These are phyloP conservation scores for Brachypodium distachyon DNA, from an alignment of 202 grass and related monocot genomes.

Conservation along the genomic window DNA sequence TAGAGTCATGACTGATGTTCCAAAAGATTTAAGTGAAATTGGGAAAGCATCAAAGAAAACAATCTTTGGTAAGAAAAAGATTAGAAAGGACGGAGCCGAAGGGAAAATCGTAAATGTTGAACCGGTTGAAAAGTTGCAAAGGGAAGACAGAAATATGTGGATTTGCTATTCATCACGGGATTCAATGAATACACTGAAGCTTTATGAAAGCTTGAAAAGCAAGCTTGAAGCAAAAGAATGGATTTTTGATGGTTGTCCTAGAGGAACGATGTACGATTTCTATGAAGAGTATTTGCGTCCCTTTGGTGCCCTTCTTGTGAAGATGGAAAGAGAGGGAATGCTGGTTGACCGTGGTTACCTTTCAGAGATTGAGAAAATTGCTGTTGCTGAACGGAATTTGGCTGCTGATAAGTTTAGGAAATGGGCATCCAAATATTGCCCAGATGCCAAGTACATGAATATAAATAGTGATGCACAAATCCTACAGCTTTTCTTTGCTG, in stretches of 20 bases:
- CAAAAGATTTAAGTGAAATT: conserved; percentile 10
- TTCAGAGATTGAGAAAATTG: conserved; percentile 59
- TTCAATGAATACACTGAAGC: conserved; percentile 46
- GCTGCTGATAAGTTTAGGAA: conserved; percentile 59
- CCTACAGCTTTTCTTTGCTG: conserved; percentile 75
- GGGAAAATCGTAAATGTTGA: conserved; percentile 42
- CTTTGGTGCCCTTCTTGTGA: conserved; percentile 62
- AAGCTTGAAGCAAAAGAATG: conserved; percentile 58
- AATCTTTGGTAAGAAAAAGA: conserved; percentile 67
- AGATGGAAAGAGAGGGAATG: conserved; percentile 84
- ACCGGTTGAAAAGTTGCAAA: conserved; percentile 63
- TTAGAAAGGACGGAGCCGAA: conserved; percentile 68
- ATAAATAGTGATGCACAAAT: conserved; percentile 67
- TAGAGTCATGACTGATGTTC: conserved; percentile 53
- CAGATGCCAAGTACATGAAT: conserved; percentile 89
- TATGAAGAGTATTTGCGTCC: conserved; percentile 80
- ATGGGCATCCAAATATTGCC: conserved; percentile 78
- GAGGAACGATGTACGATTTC: conserved; percentile 74
- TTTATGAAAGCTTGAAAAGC: conserved; percentile 76
- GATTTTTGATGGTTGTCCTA: conserved; percentile 40
- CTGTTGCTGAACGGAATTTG: conserved; percentile 45
- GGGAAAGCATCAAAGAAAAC: conserved; percentile 73
- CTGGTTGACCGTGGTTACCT: conserved; percentile 67
- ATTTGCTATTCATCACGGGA: conserved; percentile 85
- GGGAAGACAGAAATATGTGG: conserved; percentile 61